A percentile compares a stretch with the other conserved stretches of the same genome.
Conservation (phyloP, 108 stramenopile species). For the Aurantiochytrium sp. region DNA sequence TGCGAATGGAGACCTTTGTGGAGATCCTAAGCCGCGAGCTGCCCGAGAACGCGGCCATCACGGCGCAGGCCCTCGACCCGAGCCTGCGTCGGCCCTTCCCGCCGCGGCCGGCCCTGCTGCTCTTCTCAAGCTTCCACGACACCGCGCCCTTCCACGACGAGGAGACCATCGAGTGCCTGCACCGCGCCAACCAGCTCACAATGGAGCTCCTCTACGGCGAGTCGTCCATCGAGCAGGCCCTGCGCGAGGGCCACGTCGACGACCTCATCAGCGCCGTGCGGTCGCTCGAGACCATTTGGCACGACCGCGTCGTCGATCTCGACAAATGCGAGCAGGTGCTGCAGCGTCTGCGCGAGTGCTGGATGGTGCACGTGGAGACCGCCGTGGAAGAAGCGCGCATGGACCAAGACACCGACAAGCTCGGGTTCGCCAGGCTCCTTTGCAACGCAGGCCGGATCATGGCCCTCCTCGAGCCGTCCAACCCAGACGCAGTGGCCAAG, state of each 20-base stretch:
- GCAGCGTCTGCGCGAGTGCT: not conserved
- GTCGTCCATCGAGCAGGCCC: not conserved
- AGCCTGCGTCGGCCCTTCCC: not conserved
- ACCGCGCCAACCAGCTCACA: not conserved
- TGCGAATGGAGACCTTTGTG: not conserved
- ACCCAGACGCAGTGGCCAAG: no score
- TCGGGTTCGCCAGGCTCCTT: not conserved
- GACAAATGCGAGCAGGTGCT: not conserved
- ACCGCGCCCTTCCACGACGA: not conserved
- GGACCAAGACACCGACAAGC: not conserved
- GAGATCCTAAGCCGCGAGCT: not conserved
- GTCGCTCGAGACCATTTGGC: not conserved
- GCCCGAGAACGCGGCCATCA: not conserved
- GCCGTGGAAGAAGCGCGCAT: not conserved
- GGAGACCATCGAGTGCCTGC: not conserved
- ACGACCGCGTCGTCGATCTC: not conserved
- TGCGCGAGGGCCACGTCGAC: not conserved
- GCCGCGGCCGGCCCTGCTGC: not conserved
- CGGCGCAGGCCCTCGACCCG: not conserved
- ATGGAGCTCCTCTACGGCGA: not conserved
- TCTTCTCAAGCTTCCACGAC: not conserved
- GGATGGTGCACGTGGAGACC: not conserved
- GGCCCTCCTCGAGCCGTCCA: not conserved
- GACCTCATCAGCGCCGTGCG: not conserved
- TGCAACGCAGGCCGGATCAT: not conserved